These are phyloP conservation scores for Trichoderma gamsii DNA, from an alignment of 495 filamentous ascomycete species.

Conservation along the genomic window DNA sequence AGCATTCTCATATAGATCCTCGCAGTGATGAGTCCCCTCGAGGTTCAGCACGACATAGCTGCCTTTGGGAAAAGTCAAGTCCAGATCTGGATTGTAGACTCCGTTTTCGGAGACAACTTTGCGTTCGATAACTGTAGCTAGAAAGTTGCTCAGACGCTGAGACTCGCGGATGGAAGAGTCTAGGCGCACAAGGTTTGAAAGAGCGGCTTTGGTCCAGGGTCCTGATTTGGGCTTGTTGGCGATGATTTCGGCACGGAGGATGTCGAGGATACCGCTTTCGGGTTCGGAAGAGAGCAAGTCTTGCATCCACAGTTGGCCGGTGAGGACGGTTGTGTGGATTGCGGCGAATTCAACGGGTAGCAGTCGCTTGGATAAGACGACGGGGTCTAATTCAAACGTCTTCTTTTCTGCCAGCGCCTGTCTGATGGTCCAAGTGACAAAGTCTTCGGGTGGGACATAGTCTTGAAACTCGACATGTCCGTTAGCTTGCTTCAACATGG, in stretches of 20 bases:
- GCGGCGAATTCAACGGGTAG: constrained; percentile 39
- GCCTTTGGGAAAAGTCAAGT: constrained; percentile 31
- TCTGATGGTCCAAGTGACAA: constrained; percentile 34
- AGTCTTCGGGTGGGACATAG: constrained; percentile 28
- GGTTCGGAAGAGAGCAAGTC: constrained; percentile 38
- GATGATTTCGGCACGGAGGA: constrained; percentile 34
- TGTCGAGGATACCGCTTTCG: constrained; percentile 22
- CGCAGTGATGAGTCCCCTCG: constrained; percentile 27
- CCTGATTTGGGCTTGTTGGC: constrained; percentile 26
- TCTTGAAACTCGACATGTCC: constrained; percentile 23
- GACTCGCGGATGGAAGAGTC: constrained; percentile 35
- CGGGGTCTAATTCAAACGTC: constrained; percentile 20
- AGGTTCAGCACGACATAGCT: constrained; percentile 29
- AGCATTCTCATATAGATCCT: constrained; percentile 29
- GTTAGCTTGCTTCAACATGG: too few relatives aligned
- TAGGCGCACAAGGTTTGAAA: constrained; percentile 26
- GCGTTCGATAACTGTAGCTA: constrained; percentile 28
- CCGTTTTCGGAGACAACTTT: constrained; percentile 32
- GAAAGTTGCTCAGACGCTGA: constrained; percentile 30
- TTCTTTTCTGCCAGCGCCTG: constrained; percentile 28
- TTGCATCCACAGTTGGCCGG: constrained; percentile 35
- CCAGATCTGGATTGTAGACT: constrained; percentile 28
- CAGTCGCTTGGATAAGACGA: constrained; percentile 30
- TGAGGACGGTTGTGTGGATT: constrained; percentile 44
- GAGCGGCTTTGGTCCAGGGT: constrained; percentile 35